A percentile compares a stretch with the other conserved stretches of the same genome.
phyloP scores from a whole-genome alignment of 208 protist genomes.

The Angomonas deanei region DNA sequence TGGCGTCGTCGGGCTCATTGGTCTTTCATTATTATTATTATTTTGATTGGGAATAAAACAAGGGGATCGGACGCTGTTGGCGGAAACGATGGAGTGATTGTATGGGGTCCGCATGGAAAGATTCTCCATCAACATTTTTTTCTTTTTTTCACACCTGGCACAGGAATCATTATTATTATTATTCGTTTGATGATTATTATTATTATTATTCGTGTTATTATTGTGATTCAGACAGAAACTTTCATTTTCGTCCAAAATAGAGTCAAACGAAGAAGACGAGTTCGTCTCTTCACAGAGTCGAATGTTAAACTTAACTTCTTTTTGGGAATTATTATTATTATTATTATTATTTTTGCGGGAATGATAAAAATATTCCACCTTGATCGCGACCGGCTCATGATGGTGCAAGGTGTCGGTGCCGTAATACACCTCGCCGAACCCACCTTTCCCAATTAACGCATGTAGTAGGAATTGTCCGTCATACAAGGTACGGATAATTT shows the following conservation, averaged over 20 bases:
- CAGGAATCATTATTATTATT: conserved; percentile 2
- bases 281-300: too few species aligned
- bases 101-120: background rate
- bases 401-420: background rate
- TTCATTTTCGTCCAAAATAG: too few species aligned
- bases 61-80: background rate
- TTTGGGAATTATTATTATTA: background rate
- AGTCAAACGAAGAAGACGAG: too few species aligned
- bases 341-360: background rate
- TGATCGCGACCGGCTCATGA: background rate
- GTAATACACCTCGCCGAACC: background rate
- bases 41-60: background rate
- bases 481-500: background rate
- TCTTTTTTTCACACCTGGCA: background rate
- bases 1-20: background rate
- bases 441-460: background rate
- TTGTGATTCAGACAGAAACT: too few species aligned
- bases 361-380: background rate
- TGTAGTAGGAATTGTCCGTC: background rate
- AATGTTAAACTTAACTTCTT: background rate
- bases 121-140: background rate
- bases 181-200: background rate
- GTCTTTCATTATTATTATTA: background rate
- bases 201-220: conserved; percentile 5
- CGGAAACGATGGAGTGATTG: background rate